Percentiles rank a stretch among this genome's conserved stretches.
Conservation (phyloP, 1,284 basidiomycete genomes). For the Thelephora terrestris region DNA sequence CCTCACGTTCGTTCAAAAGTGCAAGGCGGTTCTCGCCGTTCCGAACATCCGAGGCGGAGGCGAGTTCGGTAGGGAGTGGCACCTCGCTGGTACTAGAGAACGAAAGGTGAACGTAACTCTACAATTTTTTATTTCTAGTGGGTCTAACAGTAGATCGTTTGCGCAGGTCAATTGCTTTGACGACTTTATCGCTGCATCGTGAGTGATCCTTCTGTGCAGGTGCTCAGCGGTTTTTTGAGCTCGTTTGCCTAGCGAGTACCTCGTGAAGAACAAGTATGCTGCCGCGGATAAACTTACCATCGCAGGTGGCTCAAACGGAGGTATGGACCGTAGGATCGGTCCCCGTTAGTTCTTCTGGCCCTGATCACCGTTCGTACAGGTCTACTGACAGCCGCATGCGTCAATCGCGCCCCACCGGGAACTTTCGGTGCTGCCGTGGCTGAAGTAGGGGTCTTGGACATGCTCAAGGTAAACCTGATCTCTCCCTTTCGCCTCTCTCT, state of each 20-base stretch:
- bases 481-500: too few relatives aligned
- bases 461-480: slow-evolving; percentile 50
- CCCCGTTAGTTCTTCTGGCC: slow-evolving; percentile 11
- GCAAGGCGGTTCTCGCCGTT: slow-evolving; percentile 65
- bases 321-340: slow-evolving; percentile 23
- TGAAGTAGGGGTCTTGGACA: slow-evolving; percentile 75
- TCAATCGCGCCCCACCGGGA: slow-evolving; percentile 70
- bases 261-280: slow-evolving; percentile 64
- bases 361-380: slow-evolving; percentile 28
- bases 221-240: neutral
- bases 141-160: neutral
- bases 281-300: slow-evolving; percentile 68
- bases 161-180: slow-evolving; percentile 65
- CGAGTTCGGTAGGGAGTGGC: slow-evolving; percentile 82
- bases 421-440: slow-evolving; percentile 74
- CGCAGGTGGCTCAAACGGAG: slow-evolving; percentile 73
- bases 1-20: slow-evolving; percentile 69
- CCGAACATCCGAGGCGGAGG: slow-evolving; percentile 76
- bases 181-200: slow-evolving; percentile 76
- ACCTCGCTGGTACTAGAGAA: slow-evolving; percentile 59
- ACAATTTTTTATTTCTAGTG: too few relatives aligned
- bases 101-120: slow-evolving; percentile 41
- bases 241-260: slow-evolving; percentile 40
- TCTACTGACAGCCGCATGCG: slow-evolving; percentile 68
- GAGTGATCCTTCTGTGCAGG: slow-evolving; percentile 18